Base-by-base conservation (phyloP, 306 rosid species). In the Carpinus fangiana region DNA sequence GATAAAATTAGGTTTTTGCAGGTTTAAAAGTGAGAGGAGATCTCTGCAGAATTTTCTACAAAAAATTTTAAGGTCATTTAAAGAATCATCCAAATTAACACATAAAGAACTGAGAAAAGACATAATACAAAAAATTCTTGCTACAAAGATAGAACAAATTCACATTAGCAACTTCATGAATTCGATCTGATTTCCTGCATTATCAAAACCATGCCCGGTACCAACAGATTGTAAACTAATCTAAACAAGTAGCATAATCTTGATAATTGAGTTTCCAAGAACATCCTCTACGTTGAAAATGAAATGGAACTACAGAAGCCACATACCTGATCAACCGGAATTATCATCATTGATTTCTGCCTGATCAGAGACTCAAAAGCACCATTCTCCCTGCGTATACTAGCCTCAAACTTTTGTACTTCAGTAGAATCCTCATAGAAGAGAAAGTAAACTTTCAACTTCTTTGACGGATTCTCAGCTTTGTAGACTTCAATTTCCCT, bases 341-440 rank as follows among this genome's bases (percentile, higher is more conserved):
- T 91, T 89, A 92, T 92, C 98, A 95, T 95, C 90, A 91, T 81
- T 76, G 98, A 95, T 82, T 95, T 95, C 87, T 92, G 98, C 84
- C 98, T 86, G 72, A 92, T 95, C 81, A 95, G 84, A 82, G 98
- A 95, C 90, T 95, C 98, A 85, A 95, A 95, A 60, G 98, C 98
- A 59, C 91, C 94, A 81, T 95, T 95, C 85, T 95, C 98, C 85
- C 90, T 86, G 61, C 97, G 90, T 73, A 95, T 91, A 81, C 97
- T 92, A 5, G 98, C 98, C 88, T 92, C 93, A 76, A 92, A 92
- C 83, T 92, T 95, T 85, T 87, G 98, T 82, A 80, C 98, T 89
- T 95, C 98, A 2, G 98, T 87, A 59, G 98, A 95, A 70, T 90
- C 90, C 80, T 95, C 98, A 73, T 95, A 95, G 89, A 95, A 92